Conservation (phyloP, 2,329 filamentous ascomycete species). For the Clonostachys chloroleuca region DNA sequence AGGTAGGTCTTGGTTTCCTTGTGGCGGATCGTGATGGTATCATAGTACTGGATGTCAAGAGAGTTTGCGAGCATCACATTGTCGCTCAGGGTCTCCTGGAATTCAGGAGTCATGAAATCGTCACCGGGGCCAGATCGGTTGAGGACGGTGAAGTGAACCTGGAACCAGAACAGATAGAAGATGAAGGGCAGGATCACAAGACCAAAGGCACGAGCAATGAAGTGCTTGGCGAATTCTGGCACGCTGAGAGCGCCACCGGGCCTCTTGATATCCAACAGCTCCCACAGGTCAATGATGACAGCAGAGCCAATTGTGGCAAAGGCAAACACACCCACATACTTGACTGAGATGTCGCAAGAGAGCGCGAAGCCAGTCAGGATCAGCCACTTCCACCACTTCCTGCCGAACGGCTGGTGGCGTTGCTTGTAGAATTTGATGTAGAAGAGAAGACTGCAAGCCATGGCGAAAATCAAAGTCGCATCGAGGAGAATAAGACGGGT, state of each 20-base stretch:
- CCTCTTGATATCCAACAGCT: constrained; percentile 84
- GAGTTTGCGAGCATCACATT: constrained; percentile 89
- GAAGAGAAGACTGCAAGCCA: constrained; percentile 89
- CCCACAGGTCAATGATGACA: constrained; percentile 92
- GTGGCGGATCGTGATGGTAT: constrained; percentile 82
- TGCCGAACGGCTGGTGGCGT: constrained; percentile 79
- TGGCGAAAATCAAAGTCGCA: constrained; percentile 88
- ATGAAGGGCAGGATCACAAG: constrained; percentile 90
- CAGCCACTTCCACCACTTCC: constrained; percentile 99
- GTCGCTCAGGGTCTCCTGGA: constrained; percentile 95
- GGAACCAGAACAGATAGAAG: constrained; percentile 99
- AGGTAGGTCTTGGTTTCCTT: constrained; percentile 97
- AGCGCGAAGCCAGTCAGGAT: constrained; percentile 89
- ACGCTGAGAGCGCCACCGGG: constrained; percentile 76
- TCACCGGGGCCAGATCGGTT: constrained; percentile 87
- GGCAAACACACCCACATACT: constrained; percentile 95
- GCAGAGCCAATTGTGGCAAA: constrained; percentile 96
- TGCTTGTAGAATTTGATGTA: constrained; percentile 99
- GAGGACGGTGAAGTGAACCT: constrained; percentile 94
- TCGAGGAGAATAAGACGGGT: constrained; percentile 93
- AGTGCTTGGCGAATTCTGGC: constrained; percentile 81
- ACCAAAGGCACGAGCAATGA: constrained; percentile 78
- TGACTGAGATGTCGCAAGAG: constrained; percentile 97
- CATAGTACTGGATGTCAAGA: constrained; percentile 83
- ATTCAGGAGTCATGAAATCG: constrained; percentile 97